Conservation (phyloP, 179 eudicot species). For the Drosera spatulata region DNA sequence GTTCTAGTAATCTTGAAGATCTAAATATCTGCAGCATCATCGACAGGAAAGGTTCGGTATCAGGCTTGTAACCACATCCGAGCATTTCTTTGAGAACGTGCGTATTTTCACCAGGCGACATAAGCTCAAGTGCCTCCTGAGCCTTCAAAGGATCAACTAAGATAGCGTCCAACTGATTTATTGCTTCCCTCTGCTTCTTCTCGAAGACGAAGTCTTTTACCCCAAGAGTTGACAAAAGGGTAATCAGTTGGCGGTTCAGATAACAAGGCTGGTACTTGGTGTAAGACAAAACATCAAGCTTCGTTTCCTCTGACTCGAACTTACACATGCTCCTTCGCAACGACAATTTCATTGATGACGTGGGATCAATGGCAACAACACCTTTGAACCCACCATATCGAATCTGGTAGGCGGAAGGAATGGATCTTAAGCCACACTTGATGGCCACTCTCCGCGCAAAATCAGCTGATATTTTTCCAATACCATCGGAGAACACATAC, state of each 20-base stretch:
- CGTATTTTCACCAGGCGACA: constrained; percentile 83
- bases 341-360: constrained; percentile 44
- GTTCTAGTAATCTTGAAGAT: constrained; percentile 71
- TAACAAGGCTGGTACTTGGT: constrained; percentile 93
- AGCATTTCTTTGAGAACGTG: constrained; percentile 78
- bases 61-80: constrained; percentile 77
- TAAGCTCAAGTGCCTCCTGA: constrained; percentile 64
- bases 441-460: constrained; percentile 66
- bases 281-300: constrained; percentile 70
- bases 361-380: constrained; percentile 87
- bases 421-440: constrained; percentile 44
- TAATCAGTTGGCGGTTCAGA: constrained; percentile 73
- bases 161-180: constrained; percentile 49
- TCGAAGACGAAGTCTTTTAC: constrained; percentile 52
- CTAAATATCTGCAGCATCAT: constrained; percentile 90
- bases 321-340: constrained; percentile 80
- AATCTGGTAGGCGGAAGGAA: constrained; percentile 86
- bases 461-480: constrained; percentile 82
- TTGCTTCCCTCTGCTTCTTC: constrained; percentile 70
- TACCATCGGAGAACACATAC: constrained; percentile 92
- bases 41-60: constrained; percentile 74
- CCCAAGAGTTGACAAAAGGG: constrained; percentile 83
- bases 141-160: constrained; percentile 63
- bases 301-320: constrained; percentile 44
- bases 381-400: constrained; percentile 93